A percentile compares a stretch with the other conserved stretches of the same genome.
These are phyloP conservation scores for Dendrocalamus latiflorus DNA, from an alignment of 202 grass and related monocot genomes.

Conservation along the genomic window DNA sequence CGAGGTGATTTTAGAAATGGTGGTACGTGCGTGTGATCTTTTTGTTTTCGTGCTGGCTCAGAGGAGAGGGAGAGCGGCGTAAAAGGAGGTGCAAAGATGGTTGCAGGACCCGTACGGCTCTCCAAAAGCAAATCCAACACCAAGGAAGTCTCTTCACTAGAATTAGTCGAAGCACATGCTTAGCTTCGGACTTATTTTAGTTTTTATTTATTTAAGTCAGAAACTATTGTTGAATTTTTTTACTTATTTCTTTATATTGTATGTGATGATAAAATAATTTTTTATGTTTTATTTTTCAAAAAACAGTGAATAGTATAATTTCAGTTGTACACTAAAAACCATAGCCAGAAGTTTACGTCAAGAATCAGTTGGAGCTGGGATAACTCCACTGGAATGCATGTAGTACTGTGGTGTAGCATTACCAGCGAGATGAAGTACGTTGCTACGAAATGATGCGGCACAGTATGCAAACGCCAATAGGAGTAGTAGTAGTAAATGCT, in stretches of 20 bases:
- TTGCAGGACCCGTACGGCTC: neutral
- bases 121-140: neutral
- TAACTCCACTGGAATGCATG: neutral
- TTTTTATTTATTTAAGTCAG: too few relatives aligned
- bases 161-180: neutral
- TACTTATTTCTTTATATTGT: too few relatives aligned
- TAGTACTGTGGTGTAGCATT: neutral
- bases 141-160: neutral
- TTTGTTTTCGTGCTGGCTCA: neutral
- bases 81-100: constrained; percentile 15
- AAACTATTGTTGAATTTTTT: too few relatives aligned
- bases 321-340: too few relatives aligned
- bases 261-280: too few relatives aligned
- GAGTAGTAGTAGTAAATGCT: neutral
- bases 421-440: neutral
- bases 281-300: too few relatives aligned
- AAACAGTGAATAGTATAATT: too few relatives aligned
- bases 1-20: neutral
- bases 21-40: neutral
- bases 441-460: neutral
- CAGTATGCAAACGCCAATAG: neutral
- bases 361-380: too few relatives aligned
- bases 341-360: too few relatives aligned
- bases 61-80: constrained; percentile 23
- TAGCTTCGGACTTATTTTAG: too few relatives aligned